Base-by-base conservation (phyloP, 805 yeast species). In the Yamadazyma scolyti region DNA sequence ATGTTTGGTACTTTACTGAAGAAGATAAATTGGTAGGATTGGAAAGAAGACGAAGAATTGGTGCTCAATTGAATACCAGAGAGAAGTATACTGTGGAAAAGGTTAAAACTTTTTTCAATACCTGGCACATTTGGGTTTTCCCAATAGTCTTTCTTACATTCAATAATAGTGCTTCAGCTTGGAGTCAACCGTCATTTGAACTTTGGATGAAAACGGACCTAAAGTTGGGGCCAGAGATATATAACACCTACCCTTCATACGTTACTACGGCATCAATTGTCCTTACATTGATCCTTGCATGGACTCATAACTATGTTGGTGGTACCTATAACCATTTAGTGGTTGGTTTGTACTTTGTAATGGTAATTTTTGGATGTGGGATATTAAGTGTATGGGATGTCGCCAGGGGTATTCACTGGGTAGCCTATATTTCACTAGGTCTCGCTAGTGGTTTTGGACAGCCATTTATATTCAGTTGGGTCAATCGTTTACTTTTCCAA, bases 401-500 rank as follows among this genome's bases (percentile, higher is more conserved):
- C 17, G 72, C 75, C 1, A 48, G 43, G 9, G 71, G 71, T 1
- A 60, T 66, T 21, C 75, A 73, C 36, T 74, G 77, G 74, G 51
- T 68, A 7, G 55, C 68, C 9, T 77, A 71, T 47, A 72, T 65
- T 40, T 39, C 73, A 27, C 49, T 67, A 3, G 74, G 75, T 3
- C 47, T 68, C 9, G 75, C 77, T 7, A 54, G 68, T 0, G 46
- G 70, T 3, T 66, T 66, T 68, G 80, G 77, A 1, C 79, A 72
- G 52, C 79, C 79, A 3, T 62, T 70, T 40, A 70, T 74, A 9
- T 75, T 67, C 37, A 58, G 77, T 2, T 76, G 81, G 82, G 65
- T 74, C 21, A 75, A 75, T 44, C 54, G 73, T 21, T 43, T 66
- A 16, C 46, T 75, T 12, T 57, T 58, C 16, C 47, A 57, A 6